A percentile compares a stretch with the other conserved stretches of the same genome.
These are phyloP conservation scores for Podospora bellae-mahoneyi DNA, from an alignment of 495 filamentous ascomycete species.

Conservation along the genomic window DNA sequence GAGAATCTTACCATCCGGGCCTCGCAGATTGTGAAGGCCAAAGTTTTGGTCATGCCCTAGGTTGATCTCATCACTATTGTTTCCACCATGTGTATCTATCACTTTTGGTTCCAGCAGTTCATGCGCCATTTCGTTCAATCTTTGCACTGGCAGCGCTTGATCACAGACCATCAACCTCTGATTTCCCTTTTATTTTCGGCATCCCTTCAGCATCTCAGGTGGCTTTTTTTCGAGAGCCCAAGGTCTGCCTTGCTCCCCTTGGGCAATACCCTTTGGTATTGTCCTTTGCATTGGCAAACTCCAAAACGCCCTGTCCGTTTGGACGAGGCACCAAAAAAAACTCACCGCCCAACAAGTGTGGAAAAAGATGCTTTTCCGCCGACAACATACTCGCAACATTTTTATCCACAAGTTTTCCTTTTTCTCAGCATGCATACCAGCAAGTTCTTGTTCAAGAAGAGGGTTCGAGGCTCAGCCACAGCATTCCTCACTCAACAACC, in stretches of 20 bases:
- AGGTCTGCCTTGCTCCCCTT: not conserved
- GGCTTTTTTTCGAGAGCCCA: not conserved
- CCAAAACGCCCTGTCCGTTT: not conserved
- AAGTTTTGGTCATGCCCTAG: slow-evolving; percentile 25
- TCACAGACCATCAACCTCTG: not conserved
- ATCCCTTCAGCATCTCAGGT: not conserved
- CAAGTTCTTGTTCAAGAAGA: not conserved
- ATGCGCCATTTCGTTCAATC: not conserved
- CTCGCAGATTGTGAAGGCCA: slow-evolving; percentile 29
- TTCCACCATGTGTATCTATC: not conserved
- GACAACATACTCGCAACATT: not conserved
- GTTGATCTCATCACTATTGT: not conserved
- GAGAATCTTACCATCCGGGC: slow-evolving; percentile 23
- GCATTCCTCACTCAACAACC: not conserved
- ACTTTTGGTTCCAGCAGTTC: not conserved
- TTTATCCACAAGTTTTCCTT: not conserved
- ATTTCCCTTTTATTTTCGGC: not conserved
- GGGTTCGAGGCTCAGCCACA: not conserved
- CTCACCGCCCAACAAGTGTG: not conserved
- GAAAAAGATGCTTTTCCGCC: not conserved
- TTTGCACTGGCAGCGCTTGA: not conserved
- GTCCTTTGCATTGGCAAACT: not conserved
- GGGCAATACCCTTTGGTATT: not conserved
- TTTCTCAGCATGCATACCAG: not conserved
- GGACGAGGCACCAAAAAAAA: not conserved